Evolutionary conservation across 352 stramenopile species (phyloP), one percentile per base, ranked within the genome.

Genomic region (Phytophthora capsici): DNA sequence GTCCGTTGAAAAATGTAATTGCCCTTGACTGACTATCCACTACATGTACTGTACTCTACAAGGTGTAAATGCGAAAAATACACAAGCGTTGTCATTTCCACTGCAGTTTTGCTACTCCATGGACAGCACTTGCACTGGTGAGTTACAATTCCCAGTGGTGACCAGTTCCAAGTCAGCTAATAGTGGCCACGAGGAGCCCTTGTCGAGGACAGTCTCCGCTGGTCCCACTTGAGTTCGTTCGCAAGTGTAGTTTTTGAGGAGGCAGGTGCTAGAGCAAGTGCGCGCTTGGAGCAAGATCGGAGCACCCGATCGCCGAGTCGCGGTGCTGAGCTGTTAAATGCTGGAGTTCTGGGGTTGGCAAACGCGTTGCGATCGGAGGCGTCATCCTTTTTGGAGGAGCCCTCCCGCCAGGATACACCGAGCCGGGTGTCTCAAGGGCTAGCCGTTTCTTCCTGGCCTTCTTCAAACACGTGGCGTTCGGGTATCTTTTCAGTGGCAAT

Each of bases 161-260:
- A 32, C n/a, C n/a, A n/a, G n/a, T n/a, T n/a, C n/a, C n/a, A n/a
- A n/a, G n/a, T n/a, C n/a, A n/a, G n/a, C n/a, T n/a, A n/a, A n/a
- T n/a, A n/a, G n/a, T n/a, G n/a, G n/a, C n/a, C n/a, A n/a, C n/a
- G n/a, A n/a, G n/a, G n/a, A n/a, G n/a, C n/a, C n/a, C n/a, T n/a
- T n/a, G n/a, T n/a, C n/a, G n/a, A n/a, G 41, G 48, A 22, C 28
- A 46, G 50, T 30, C 28, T 34, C 7, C 36, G 30, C 43, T 67
- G 45, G 53, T 64, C 54, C 46, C 61, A 63, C 53, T 32, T 23
- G 19, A 30, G 19, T 17, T 37, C 50, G 57, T 46, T 68, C 58
- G 50, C 50, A 70, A 57, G 45, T 65, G 66, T 66, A 71, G 54
- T 63, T 74, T 74, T 61, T 56, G 59, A 66, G 17, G 16, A 26